Conservation (phyloP, 306 rosid species). For the Trifolium dubium region DNA sequence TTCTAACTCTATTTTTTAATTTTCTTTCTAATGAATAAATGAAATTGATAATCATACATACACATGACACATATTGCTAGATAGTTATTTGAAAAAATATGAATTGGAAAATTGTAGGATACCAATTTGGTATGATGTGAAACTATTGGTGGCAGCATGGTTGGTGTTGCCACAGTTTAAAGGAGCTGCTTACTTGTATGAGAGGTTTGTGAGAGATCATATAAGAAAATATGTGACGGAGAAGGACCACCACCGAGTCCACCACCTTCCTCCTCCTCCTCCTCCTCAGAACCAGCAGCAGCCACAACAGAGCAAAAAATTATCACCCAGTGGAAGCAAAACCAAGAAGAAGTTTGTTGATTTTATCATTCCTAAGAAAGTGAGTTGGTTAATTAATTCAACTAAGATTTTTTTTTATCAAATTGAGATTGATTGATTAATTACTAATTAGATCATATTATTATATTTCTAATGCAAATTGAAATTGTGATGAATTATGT, state of each 20-base stretch:
- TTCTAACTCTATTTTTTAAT: background rate
- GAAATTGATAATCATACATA: too few relatives aligned
- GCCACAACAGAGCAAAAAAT: background rate
- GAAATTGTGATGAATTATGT: background rate
- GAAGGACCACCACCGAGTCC: constrained; percentile 22
- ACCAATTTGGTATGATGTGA: constrained; percentile 87
- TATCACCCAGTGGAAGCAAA: constrained; percentile 46
- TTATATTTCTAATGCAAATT: background rate
- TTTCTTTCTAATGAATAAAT: too few relatives aligned
- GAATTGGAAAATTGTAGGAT: constrained; percentile 54
- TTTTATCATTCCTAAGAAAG: constrained; percentile 65
- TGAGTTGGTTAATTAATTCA: constrained; percentile 28
- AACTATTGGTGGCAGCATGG: constrained; percentile 84
- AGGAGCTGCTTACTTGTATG: constrained; percentile 89
- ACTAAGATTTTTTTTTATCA: background rate
- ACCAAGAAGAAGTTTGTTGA: constrained; percentile 60
- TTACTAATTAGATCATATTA: background rate
- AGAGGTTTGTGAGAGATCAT: constrained; percentile 69
- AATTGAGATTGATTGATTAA: background rate
- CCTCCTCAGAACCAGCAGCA: background rate
- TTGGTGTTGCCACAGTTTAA: constrained; percentile 85
- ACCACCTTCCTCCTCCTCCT: background rate
- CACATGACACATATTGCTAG: too few relatives aligned
- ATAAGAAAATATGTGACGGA: constrained; percentile 50
- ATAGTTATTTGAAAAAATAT: background rate